Evolutionary conservation across 345 rosid species (phyloP).

Genomic region (Eucalyptus tenuipes): DNA sequence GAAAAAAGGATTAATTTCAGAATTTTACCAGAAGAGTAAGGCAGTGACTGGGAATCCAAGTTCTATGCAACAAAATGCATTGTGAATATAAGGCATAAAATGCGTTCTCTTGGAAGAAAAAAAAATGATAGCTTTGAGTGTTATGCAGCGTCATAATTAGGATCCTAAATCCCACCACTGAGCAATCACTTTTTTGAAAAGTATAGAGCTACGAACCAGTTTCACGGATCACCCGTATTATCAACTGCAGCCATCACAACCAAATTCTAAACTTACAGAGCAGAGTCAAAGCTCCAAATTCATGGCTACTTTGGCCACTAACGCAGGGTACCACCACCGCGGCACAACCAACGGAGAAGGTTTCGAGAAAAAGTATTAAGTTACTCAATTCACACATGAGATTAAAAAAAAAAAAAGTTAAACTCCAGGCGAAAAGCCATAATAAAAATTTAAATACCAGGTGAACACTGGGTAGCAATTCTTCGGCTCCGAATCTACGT

Average conservation of each 20-base stretch:
- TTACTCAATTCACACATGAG: neutral
- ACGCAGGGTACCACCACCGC: neutral
- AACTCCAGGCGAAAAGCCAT: neutral
- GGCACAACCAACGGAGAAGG: neutral
- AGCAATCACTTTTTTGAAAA: neutral
- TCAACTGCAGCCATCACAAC: neutral
- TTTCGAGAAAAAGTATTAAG: neutral
- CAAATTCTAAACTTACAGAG: neutral
- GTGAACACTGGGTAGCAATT: constrained; percentile 32
- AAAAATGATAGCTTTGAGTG: neutral
- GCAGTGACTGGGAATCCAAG: neutral
- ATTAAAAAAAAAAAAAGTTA: neutral
- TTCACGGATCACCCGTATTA: fast-evolving
- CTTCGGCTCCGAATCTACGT: constrained; percentile 29
- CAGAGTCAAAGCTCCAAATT: neutral
- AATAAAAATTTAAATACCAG: constrained; percentile 21
- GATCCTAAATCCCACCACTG: neutral
- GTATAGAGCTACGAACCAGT: neutral
- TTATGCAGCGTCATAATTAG: fast-evolving
- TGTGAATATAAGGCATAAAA: neutral
- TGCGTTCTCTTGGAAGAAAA: neutral
- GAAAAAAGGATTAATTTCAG: neutral
- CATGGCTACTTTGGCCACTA: neutral
- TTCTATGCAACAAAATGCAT: neutral
- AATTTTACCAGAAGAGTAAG: neutral